Base-by-base conservation (phyloP, 345 rosid species). In the Murraya koenigii region DNA sequence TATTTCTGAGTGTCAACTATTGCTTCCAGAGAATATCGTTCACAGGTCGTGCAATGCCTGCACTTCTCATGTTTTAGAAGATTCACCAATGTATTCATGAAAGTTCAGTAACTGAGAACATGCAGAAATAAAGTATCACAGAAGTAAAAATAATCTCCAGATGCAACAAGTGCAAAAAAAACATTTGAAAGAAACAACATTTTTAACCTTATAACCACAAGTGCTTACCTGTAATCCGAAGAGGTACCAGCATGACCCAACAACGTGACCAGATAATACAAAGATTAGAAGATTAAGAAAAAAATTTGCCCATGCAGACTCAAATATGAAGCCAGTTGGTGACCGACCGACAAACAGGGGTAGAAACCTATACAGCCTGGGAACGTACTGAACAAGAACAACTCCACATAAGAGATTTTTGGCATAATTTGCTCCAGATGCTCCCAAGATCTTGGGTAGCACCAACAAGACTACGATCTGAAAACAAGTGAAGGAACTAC, bases 201-300 rank as follows among this genome's bases (percentile, higher is more conserved):
- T 28, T 38, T 38, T 41, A 58, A 68, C 10, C 35, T 59, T 39
- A 77, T 41, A 44, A 73, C 23, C 33, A 75, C 13, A 14, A 44
- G 68, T 35, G 52, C 83, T 39, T 74, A 90, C 99, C 97, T 91
- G 97, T 47, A 95, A 83, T 36, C 97, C 97, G 23, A 93, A 77
- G 81, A 95, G 93, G 80, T 95, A 95, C 99, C 98, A 93, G 83
- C 87, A 79, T 14, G 97, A 89, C 38, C 99, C 99, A 70, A 95
- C 83, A 69, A 88, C 79, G 78, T 95, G 99, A 68, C 93, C 94
- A 67, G 92, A 76, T 78, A 95, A 83, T 81, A 93, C 61, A 79
- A 88, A 93, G 32, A 89, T 91, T 81, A 92, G 89, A 76, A 93
- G 92, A 81, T 95, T 95, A 49, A 93, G 90, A 74, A 90, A 85